Evolutionary conservation across 2,329 filamentous ascomycete species (phyloP).

Genomic region (Venturia nashicola): DNA sequence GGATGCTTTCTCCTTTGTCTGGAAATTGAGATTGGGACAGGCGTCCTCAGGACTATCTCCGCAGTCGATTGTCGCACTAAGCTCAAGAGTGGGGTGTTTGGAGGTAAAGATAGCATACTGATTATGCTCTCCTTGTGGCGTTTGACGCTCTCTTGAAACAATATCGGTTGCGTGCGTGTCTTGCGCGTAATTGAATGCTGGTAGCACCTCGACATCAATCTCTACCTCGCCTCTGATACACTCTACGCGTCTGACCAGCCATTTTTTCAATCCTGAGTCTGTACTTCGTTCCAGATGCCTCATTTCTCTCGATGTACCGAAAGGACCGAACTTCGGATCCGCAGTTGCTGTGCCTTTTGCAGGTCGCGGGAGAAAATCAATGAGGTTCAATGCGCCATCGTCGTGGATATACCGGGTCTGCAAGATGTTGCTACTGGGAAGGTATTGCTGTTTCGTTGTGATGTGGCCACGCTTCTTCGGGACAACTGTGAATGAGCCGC

Average conservation of each 20-base stretch:
- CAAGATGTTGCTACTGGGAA: slow-evolving; percentile 62
- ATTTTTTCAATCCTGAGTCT: slow-evolving; percentile 41
- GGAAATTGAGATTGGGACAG: no score
- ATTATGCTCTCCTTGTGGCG: no score
- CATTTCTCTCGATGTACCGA: slow-evolving; percentile 8
- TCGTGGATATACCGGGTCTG: slow-evolving; percentile 70
- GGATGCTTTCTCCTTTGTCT: no score
- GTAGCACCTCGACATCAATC: slow-evolving; percentile 58
- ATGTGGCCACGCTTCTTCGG: no score
- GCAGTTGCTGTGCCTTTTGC: neutral
- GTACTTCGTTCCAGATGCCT: slow-evolving; percentile 2
- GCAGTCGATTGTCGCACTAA: no score
- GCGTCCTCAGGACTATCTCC: no score
- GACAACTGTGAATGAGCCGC: no score
- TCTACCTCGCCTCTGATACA: slow-evolving; percentile 57
- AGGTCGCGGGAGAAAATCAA: slow-evolving; percentile 57
- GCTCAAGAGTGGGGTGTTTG: no score
- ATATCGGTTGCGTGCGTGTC: slow-evolving; percentile 50
- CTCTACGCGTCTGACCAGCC: slow-evolving; percentile 59
- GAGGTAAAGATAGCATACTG: no score
- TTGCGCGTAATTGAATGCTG: slow-evolving; percentile 48
- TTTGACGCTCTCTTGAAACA: slow-evolving; percentile 34
- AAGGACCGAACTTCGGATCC: neutral
- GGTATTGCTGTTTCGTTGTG: no score
- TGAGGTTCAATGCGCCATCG: slow-evolving; percentile 58